Evolutionary conservation across 1,284 basidiomycete species (phyloP), one percentile per base, ranked within the genome.

Genomic region (Microbotryomycetes sp.): DNA sequence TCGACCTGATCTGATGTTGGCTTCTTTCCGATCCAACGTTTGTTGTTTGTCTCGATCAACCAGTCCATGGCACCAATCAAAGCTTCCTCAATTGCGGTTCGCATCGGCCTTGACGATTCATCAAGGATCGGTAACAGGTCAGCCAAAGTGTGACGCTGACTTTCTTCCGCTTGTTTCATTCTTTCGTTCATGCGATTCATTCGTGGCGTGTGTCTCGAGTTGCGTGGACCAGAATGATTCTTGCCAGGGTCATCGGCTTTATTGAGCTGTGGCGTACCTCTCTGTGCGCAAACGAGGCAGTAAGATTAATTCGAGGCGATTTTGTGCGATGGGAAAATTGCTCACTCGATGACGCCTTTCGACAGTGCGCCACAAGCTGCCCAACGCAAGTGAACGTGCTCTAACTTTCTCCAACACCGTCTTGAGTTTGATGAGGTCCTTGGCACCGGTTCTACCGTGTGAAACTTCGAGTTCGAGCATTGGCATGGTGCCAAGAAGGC

Each of bases 381-480:
- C 29, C n/a, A 42, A 49, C 12, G 67, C 72, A 58, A 75, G 67
- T 7, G 71, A 61, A 31, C 69, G 70, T 23, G 67, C 67, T 1
- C 71, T 67, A 23, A 77, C 66, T 54, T 71, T 72, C 55, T 72
- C 74, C n/a, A 72, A 63, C 63, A 69, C 73, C 46, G 61, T 72
- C 58, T 73, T 72, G 2, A 79, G 51, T 50, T 62, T 61, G 5
- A 61, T 65, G 58, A 80, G 66, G 66, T 80, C 76, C 25, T 73
- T 72, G 0, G 77, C 72, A 16, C 76, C 74, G 15, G 80, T 69
- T 23, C 76, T 72, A 0, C 78, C 77, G 12, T 73, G 69, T n/a
- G 75, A 76, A 29, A 80, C 66, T 62, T 81, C 80, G 36, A 81
- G 70, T 60, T 77, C 74, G 22, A 79, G 66, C 67, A 77, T 67